phyloP scores from a whole-genome alignment of 495 filamentous ascomycete species.

The Lophium mytilinum region DNA sequence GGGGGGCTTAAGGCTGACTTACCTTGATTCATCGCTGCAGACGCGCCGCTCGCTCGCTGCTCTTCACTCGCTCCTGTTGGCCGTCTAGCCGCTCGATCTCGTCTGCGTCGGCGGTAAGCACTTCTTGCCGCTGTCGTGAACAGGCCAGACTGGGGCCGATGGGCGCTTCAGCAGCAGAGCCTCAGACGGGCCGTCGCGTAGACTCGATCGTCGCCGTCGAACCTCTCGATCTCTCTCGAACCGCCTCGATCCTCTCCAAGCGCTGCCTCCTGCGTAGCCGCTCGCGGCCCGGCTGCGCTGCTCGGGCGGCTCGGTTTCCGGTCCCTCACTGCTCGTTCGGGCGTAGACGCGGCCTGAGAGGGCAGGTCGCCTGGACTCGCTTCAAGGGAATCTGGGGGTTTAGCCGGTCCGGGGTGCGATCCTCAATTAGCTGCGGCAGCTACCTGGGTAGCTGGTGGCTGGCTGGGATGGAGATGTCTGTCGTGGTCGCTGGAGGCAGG shows the following conservation, averaged over 20 bases:
- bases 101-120: too few species aligned
- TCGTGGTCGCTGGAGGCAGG: constrained; percentile 4
- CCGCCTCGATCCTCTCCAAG: too few species aligned
- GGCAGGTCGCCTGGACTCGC: constrained; percentile 16
- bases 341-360: not conserved
- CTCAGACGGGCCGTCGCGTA: too few species aligned
- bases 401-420: constrained; percentile 26
- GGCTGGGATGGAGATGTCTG: not conserved
- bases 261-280: too few species aligned
- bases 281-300: not conserved
- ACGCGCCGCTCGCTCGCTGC: constrained; percentile 2
- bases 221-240: too few species aligned
- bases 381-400: constrained; percentile 24
- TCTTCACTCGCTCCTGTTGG: too few species aligned
- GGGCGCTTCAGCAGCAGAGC: too few species aligned
- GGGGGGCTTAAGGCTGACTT: constrained; percentile 25
- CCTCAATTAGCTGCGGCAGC: constrained; percentile 27
- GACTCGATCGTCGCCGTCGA: too few species aligned
- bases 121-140: too few species aligned
- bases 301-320: not conserved
- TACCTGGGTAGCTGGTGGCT: constrained; percentile 21
- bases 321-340: not conserved
- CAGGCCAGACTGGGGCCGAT: too few species aligned
- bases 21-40: constrained; percentile 28
- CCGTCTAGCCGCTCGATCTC: too few species aligned